Base-by-base conservation (phyloP, 2,329 filamentous ascomycete species). In the Paraphoma sp. region DNA sequence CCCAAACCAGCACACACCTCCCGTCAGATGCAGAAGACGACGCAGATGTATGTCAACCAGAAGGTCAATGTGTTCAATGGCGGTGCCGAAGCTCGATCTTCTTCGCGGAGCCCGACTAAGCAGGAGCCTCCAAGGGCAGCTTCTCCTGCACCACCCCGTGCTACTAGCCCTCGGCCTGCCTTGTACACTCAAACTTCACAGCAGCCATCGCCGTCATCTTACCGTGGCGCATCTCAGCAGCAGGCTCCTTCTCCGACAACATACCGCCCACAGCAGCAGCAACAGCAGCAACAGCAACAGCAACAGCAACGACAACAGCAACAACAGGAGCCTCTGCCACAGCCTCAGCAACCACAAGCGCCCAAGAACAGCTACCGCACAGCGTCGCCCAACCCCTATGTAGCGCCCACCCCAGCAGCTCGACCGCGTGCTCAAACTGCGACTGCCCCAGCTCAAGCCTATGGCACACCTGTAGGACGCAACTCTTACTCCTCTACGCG, bases 11-110 rank as follows among this genome's bases (percentile, higher is more conserved):
- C 95, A 1, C 92, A 96, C 58, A 99, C 96, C 0, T 91, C 92
- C 4, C 91, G 90, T 61, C 92, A 95, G 46, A 99, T 99, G 96
- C 92, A 97, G 72, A 91, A 96, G 76, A 92, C 93, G 4, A 95
- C 93, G 0, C 90, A 96, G 68, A 93, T 93, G 76, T 97, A 94
- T 70, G 87, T 90, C 18, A 87, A 88, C 45, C 91, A 97, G 76
- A 92, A 91, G 2, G 86, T 92, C 43, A 92, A 85, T 69, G 89
- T 97, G 81, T 95, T 96, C 75, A 80, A 79, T 51, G 67, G 68
- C 4, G 60, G 63, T 73, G 53, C 80, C 78, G 57, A 57, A 40
- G 83, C 88, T 23, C 83, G 87, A 11, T 83, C 87, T 3, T 79
- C 81, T 11, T 88, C 86, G 5, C 81, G 89, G 54, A 84, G 79